phyloP scores from a whole-genome alignment of 2,329 filamentous ascomycete species.

The Xylaria sp. region DNA sequence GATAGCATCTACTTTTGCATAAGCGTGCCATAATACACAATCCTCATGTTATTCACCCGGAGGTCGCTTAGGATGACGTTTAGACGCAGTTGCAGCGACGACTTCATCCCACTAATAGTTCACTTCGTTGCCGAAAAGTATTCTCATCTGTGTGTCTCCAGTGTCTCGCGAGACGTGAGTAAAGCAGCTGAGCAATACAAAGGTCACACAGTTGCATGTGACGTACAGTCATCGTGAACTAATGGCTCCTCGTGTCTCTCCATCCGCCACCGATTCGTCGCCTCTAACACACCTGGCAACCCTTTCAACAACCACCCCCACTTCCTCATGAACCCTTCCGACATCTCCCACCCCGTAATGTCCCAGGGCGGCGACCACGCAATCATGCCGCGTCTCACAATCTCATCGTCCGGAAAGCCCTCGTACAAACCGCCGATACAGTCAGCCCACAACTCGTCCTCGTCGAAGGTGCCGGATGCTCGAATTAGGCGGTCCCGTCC shows the following conservation, averaged over 20 bases:
- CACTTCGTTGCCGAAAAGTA: no score
- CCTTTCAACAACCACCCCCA: slow-evolving; percentile 44
- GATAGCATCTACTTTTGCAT: no score
- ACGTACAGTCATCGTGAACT: slow-evolving; percentile 29
- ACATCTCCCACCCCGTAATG: slow-evolving; percentile 48
- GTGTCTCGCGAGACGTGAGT: no score
- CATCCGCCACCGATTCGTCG: slow-evolving; percentile 46
- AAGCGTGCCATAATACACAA: no score
- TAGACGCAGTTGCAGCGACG: no score
- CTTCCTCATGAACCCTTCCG: slow-evolving; percentile 47
- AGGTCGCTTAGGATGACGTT: no score
- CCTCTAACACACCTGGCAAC: slow-evolving; percentile 38
- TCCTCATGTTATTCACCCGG: no score
- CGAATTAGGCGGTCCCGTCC: slow-evolving; percentile 48
- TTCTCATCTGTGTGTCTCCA: no score
- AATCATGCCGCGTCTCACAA: slow-evolving; percentile 48
- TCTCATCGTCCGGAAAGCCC: slow-evolving; percentile 50
- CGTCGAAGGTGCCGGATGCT: slow-evolving; percentile 45
- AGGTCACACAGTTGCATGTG: slow-evolving; percentile 18
- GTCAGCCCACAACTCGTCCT: slow-evolving; percentile 51
- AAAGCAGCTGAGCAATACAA: background rate
- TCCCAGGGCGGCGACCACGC: slow-evolving; percentile 51
- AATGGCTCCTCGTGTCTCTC: slow-evolving; percentile 43
- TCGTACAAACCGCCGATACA: slow-evolving; percentile 50
- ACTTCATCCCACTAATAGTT: no score